These are phyloP conservation scores for Crassisporium funariophilum DNA, from an alignment of 768 basidiomycete species.

Conservation along the genomic window DNA sequence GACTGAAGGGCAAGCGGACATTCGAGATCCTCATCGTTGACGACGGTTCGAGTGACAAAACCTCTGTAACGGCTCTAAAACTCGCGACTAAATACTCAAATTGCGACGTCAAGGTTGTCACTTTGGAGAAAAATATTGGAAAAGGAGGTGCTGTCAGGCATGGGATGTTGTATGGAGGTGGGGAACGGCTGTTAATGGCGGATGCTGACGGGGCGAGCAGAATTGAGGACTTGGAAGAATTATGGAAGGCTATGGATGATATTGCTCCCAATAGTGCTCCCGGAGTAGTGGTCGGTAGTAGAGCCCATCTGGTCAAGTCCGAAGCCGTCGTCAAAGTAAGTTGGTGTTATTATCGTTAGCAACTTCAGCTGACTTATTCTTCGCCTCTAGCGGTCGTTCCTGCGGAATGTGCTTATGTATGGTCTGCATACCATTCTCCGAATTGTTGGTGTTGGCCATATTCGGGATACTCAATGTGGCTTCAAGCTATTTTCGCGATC, in stretches of 20 bases:
- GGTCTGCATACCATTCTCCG: slow-evolving; percentile 88
- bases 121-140: slow-evolving; percentile 77
- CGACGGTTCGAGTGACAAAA: slow-evolving; percentile 85
- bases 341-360: not conserved
- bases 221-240: slow-evolving; percentile 79
- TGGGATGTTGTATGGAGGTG: slow-evolving; percentile 83
- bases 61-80: slow-evolving; percentile 61
- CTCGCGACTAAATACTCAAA: slow-evolving; percentile 59
- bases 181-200: slow-evolving; percentile 81
- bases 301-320: slow-evolving; percentile 90
- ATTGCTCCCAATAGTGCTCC: slow-evolving; percentile 50
- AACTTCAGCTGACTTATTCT: not conserved
- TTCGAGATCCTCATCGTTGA: slow-evolving; percentile 89
- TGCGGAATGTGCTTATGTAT: slow-evolving; percentile 94
- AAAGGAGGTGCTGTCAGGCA: slow-evolving; percentile 95
- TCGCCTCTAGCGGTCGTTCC: slow-evolving; percentile 69
- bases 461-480: slow-evolving; percentile 95
- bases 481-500: slow-evolving; percentile 93
- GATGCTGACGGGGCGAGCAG: slow-evolving; percentile 94
- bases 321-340: slow-evolving; percentile 91
- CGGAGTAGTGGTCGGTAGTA: slow-evolving; percentile 80
- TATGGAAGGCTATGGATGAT: slow-evolving; percentile 76
- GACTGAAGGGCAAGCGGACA: slow-evolving; percentile 45
- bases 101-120: slow-evolving; percentile 75
- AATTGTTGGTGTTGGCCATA: slow-evolving; percentile 86